Evolutionary conservation across 352 stramenopile species (phyloP).

Genomic region (Pseudoperonospora humuli): DNA sequence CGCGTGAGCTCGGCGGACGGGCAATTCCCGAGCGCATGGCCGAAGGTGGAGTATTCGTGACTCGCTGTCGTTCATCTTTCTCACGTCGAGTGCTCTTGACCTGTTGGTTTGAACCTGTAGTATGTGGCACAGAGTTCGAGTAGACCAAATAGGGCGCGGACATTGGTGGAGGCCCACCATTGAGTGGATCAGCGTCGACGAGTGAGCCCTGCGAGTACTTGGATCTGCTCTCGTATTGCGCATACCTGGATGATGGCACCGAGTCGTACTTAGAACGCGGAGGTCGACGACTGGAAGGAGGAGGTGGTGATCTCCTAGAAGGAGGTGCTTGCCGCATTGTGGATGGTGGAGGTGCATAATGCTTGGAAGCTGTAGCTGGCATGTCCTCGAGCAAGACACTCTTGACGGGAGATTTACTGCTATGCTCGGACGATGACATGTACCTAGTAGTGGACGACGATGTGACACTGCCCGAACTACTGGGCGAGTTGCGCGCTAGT

Average conservation of each 20-base stretch:
- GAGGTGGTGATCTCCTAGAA: not conserved
- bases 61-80: conserved; percentile 6
- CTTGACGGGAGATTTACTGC: conserved; percentile 21
- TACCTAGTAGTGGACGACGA: conserved; percentile 20
- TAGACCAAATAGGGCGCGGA: conserved; percentile 42
- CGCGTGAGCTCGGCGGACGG: conserved; percentile 26
- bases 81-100: conserved; percentile 6
- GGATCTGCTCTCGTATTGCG: conserved; percentile 37
- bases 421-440: conserved; percentile 31
- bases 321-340: conserved; percentile 1
- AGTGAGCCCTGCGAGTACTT: conserved; percentile 17
- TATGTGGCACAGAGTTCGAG: conserved; percentile 17
- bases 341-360: conserved; percentile 15
- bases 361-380: conserved; percentile 21
- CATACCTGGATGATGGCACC: conserved; percentile 11
- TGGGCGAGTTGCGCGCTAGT: conserved; percentile 28
- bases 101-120: conserved; percentile 9
- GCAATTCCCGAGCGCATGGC: conserved; percentile 16
- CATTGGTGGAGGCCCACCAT: conserved; percentile 30
- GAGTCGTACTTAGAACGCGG: conserved; percentile 15
- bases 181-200: conserved; percentile 23
- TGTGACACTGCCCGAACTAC: conserved; percentile 10
- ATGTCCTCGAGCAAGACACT: conserved; percentile 39
- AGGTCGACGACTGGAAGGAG: conserved; percentile 4
- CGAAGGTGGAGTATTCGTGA: conserved; percentile 9